Evolutionary conservation across 1,139 yeast species (phyloP), one percentile per base, ranked within the genome.

Genomic region (Pichia norvegensis): DNA sequence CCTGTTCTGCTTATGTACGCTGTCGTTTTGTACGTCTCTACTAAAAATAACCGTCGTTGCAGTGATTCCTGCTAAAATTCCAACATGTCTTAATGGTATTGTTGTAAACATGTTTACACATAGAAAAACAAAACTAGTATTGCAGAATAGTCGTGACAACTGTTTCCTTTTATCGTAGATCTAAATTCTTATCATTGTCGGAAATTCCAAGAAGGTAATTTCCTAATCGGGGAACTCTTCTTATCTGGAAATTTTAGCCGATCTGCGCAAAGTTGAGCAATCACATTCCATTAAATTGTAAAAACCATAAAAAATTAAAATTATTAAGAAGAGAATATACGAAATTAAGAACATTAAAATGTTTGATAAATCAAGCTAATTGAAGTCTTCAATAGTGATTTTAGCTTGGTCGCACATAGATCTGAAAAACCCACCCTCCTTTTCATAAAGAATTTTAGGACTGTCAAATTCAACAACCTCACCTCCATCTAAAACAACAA

Each of bases 401-500:
- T 61, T 61, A 5, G 71, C 65, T 46, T 62, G 62, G 37, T 64
- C 61, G 55, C 74, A 69, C 73, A 69, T 69, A 38, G 63, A 62
- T 47, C 66, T 61, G 56, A 69, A 63, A 7, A 53, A 46, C 25
- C 64, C 55, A 23, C 53, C 57, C 23, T 55, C 35, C 5, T 52
- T 48, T 19, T 63, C 58, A 57, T 62, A 74, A 44, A 76, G 65
- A 11, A 59, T 59, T 62, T 43, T 50, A 5, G 81, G 81, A 2
- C 70, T 61, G 49, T 74, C 80, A 55, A 67, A 72, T 55, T 76
- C 79, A 29, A 61, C 65, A 36, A 74, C 64, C 41, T 66, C 59
- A 17, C 81, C 81, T 31, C 68, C 60, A 53, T 74, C 79, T 63
- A 76, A 60, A 27, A 75, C 79, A 49, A 75, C 62, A 44, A 76